Conservation (phyloP, 164 flowering plant species). For the Liquidambar formosana region DNA sequence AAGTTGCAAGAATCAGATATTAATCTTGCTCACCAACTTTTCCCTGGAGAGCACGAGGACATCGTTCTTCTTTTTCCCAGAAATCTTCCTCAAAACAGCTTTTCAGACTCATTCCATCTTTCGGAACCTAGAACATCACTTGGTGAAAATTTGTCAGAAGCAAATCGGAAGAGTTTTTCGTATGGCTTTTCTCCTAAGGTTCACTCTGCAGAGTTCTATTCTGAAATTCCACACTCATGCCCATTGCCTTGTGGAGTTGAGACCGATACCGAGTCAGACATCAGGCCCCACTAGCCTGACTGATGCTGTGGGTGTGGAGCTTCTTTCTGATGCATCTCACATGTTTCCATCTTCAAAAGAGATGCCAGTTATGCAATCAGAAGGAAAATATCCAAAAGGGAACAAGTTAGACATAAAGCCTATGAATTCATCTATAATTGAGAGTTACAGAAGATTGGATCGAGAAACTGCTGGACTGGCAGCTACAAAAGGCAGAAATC, state of each 20-base stretch:
- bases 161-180: constrained; percentile 30
- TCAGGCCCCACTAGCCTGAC: constrained; percentile 1
- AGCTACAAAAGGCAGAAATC: constrained; percentile 33
- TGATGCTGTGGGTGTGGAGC: constrained; percentile 12
- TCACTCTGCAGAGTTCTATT: constrained; percentile 19
- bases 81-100: constrained; percentile 21
- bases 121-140: constrained; percentile 24
- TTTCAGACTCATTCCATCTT: constrained; percentile 17
- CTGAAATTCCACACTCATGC: constrained; percentile 55
- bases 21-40: constrained; percentile 22
- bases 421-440: constrained; percentile 8
- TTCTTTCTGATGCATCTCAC: constrained; percentile 23
- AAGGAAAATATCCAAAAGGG: constrained; percentile 11
- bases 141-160: constrained; percentile 25
- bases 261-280: constrained; percentile 14
- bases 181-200: constrained; percentile 27
- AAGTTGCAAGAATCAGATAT: constrained; percentile 19
- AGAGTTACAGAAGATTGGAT: constrained; percentile 19
- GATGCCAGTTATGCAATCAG: neutral
- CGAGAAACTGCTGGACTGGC: constrained; percentile 21
- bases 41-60: constrained; percentile 28
- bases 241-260: constrained; percentile 45
- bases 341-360: constrained; percentile 9
- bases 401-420: constrained; percentile 7
- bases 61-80: constrained; percentile 48